Conservation (phyloP, 306 rosid genomes). For the Albizia julibrissin region DNA sequence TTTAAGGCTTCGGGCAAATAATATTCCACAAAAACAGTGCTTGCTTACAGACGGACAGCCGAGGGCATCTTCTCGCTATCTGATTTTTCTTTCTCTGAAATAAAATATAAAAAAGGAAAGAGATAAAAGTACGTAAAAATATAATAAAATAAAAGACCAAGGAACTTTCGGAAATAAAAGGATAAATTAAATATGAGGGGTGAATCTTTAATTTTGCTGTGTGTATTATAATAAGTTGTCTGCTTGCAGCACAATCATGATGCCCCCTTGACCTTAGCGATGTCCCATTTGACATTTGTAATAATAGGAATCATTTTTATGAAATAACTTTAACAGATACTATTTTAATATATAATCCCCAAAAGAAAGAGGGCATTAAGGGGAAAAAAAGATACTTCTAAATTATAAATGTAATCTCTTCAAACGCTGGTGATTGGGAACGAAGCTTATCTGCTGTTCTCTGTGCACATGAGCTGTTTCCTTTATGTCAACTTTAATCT, state of each 20-base stretch:
- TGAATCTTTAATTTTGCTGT: conserved; percentile 15
- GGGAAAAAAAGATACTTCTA: neutral
- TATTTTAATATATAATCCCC: neutral
- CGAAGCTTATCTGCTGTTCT: conserved; percentile 32
- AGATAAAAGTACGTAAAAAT: neutral
- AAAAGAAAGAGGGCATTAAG: neutral
- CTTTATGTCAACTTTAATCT: neutral
- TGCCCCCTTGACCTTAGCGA: conserved; percentile 32
- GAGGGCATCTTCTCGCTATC: conserved; percentile 10
- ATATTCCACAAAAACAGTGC: conserved; percentile 27
- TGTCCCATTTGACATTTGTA: conserved; percentile 21
- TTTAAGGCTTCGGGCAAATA: neutral
- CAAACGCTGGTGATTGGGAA: neutral
- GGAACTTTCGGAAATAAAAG: neutral
- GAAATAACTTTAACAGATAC: neutral
- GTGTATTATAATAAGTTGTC: conserved; percentile 26
- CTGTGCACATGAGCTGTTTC: conserved; percentile 41
- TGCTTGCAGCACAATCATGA: conserved; percentile 11
- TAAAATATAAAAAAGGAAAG: neutral
- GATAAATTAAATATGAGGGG: neutral
- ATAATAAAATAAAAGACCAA: neutral
- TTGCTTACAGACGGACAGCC: conserved; percentile 31
- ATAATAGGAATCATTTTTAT: conserved; percentile 19
- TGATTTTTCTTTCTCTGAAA: neutral
- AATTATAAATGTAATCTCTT: neutral